Conservation (phyloP, 495 filamentous ascomycete species). For the Podospora pseudoanserina region DNA sequence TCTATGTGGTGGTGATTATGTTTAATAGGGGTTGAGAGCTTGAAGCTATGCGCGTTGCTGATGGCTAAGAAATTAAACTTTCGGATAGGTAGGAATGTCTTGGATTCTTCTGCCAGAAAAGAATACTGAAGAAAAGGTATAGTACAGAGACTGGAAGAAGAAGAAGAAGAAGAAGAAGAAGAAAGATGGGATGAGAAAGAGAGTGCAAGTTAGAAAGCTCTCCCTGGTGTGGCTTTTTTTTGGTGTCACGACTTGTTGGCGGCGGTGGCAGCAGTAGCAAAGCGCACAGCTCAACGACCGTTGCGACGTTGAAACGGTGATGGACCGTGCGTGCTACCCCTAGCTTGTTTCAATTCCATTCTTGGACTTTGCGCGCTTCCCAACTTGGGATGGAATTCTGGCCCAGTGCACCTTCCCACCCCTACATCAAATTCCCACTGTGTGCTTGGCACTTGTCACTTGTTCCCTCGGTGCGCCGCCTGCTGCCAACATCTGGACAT, state of each 20-base stretch:
- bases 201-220: not conserved
- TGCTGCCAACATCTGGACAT: not conserved
- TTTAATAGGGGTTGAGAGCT: constrained; percentile 11
- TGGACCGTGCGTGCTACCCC: constrained; percentile 29
- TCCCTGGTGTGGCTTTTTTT: not conserved
- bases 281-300: not conserved
- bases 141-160: not conserved
- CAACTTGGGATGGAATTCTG: constrained; percentile 2
- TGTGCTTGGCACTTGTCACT: not conserved
- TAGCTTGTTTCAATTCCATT: constrained; percentile 30
- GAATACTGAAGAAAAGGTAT: not conserved
- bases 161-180: not conserved
- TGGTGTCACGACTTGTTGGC: not conserved
- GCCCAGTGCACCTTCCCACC: not conserved
- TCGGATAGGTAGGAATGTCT: not conserved
- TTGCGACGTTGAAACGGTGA: constrained; percentile 25
- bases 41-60: not conserved
- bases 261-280: not conserved
- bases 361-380: not conserved
- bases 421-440: not conserved
- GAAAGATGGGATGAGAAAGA: not conserved
- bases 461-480: not conserved
- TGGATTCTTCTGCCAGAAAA: not conserved
- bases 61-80: not conserved
- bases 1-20: not conserved